Base-by-base conservation (phyloP, 345 rosid species). In the Sonneratia alba region DNA sequence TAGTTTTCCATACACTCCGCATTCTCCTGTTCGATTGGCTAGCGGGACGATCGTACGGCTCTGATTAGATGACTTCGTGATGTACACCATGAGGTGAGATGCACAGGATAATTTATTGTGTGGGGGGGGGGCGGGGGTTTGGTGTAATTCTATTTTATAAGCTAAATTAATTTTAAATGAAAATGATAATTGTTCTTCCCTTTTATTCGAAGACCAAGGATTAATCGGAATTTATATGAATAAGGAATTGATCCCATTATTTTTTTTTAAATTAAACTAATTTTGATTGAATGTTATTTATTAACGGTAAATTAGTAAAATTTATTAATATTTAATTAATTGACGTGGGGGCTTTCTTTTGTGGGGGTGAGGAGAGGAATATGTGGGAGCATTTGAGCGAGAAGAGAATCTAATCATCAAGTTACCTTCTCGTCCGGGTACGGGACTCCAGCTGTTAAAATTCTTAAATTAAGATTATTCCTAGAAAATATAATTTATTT, bases 391-490 rank as follows among this genome's bases (percentile, higher is more conserved):
- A 40, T 40, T 36, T 27, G 32, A 27, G 32, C 32, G 32, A 27
- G 32, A 27, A 67, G 36, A 36, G 70, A 51, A 51, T 66, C 59
- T 72, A 66, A 72, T 72, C 75, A 72, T 72, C 48, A 27, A 72
- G 34, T 73, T 51, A 66, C 65, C 75, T 36, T 36, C 13, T 51
- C 21, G 75, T 66, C 65, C 70, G 66, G 37, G 63, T 72, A 66
- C 70, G 34, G 70, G 19, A 47, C 32, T 66, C 70, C 75, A 73
- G 64, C 75, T 73, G 75, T 72, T 22, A 24, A 32, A 61, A 61
- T 10, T 10, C 36, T 61, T 24, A 61, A 61, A 27, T 61, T 24
- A 47, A 13, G 51, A 38, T 7, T 43, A 71, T 40, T 45, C n/a
- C 19, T 12, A 43, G 2, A 61, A 61, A 9, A 61, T 61, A 42